phyloP scores from a whole-genome alignment of 2,329 filamentous ascomycete species.

The Penicillium sp. region DNA sequence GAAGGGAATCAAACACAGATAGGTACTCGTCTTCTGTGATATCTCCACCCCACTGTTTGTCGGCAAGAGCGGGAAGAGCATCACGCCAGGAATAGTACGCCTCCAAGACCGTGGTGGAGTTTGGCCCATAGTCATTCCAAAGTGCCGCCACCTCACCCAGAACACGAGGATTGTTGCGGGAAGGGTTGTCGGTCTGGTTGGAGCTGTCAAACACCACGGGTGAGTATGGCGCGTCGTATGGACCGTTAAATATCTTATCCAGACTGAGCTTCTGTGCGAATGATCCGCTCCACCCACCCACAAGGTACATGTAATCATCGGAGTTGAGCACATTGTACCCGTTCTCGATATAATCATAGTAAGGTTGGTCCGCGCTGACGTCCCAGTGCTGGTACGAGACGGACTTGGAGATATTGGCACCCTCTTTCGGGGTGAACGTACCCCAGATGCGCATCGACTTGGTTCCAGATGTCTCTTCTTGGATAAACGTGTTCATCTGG shows the following conservation, averaged over 20 bases:
- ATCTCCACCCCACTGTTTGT: slow-evolving; percentile 57
- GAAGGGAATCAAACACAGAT: slow-evolving; percentile 41
- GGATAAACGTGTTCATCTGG: slow-evolving; percentile 49
- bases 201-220: slow-evolving; percentile 51
- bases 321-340: slow-evolving; percentile 54
- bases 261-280: slow-evolving; percentile 41
- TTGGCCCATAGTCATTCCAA: slow-evolving; percentile 56
- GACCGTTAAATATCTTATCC: slow-evolving; percentile 51
- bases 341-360: slow-evolving; percentile 50
- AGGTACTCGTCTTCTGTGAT: slow-evolving; percentile 44
- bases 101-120: slow-evolving; percentile 50
- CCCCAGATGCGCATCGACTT: slow-evolving; percentile 56
- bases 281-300: slow-evolving; percentile 48
- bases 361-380: slow-evolving; percentile 52
- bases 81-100: slow-evolving; percentile 51
- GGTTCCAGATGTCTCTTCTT: slow-evolving; percentile 22
- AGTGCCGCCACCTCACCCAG: slow-evolving; percentile 50
- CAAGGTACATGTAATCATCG: slow-evolving; percentile 53
- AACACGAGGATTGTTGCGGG: slow-evolving; percentile 39
- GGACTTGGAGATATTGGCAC: slow-evolving; percentile 44
- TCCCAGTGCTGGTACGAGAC: slow-evolving; percentile 57
- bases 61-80: slow-evolving; percentile 48
- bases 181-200: slow-evolving; percentile 50
- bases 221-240: slow-evolving; percentile 43
- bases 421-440: slow-evolving; percentile 47